Evolutionary conservation across 2,329 filamentous ascomycete species (phyloP), one percentile per base, ranked within the genome.

Genomic region (Alternaria sp.): DNA sequence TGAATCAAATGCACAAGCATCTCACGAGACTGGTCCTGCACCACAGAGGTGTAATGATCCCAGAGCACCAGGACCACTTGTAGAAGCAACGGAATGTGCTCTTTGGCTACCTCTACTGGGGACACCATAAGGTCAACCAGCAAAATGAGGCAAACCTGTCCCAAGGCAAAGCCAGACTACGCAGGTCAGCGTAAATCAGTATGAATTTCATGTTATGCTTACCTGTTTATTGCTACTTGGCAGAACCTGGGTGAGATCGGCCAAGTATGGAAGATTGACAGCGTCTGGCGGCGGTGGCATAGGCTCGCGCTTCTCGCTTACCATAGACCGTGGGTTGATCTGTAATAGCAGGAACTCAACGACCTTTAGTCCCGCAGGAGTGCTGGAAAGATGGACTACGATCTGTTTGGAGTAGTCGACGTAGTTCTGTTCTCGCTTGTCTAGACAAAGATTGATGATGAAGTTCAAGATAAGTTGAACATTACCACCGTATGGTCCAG

Each of bases 1-100:
- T 99, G 95, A 48, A 99, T 96, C 18, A 99, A 85, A 81, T 99
- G 95, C 2, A 99, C 94, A 16, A 99, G 86, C 94, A 99, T 97
- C 79, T 99, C 95, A 50, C 94, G 89, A 30, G 96, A 94, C 78
- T 99, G 94, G 68, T 98, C 95, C 77, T 98, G 94, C 2, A 99
- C 95, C 11, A 97, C 87, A 3, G 92, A 89, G 1, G 92, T 97
- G 73, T 99, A 97, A 73, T 98, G 94, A 76, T 99, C 96, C 95
- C 95, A 99, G 2, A 98, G 86, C 4, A 98, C 93, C 12, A 94
- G 90, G 5, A 97, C 90, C 9, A 97, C 92, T 78, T 99, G 95
- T 14, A 99, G 83, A 20, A 99, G 83, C 27, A 97, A 86, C 1
- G 94, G 93, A 3, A 98, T 87, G 69, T 91, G 92, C 48, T 97